Conservation (phyloP, 129 eudicot genomes). For the Gnaphalium uliginosum region DNA sequence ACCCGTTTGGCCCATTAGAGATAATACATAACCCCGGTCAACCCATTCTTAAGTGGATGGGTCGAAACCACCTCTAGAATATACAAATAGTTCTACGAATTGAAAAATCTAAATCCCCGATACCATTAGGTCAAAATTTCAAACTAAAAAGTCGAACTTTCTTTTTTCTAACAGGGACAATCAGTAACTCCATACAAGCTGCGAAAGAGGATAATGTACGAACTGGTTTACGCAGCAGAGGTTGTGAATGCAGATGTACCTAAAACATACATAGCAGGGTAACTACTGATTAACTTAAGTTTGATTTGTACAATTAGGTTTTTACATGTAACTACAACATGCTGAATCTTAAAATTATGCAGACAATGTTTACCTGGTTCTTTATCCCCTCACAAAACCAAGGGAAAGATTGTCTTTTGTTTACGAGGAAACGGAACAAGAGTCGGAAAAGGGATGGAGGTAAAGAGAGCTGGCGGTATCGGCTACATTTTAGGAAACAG, state of each 20-base stretch:
- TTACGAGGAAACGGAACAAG: slow-evolving; percentile 83
- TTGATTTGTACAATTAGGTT: background rate
- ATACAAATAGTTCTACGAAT: background rate
- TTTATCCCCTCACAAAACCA: slow-evolving; percentile 59
- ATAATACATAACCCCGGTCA: background rate
- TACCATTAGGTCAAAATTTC: background rate
- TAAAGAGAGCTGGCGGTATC: slow-evolving; percentile 84
- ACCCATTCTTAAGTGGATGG: background rate
- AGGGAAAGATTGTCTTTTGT: slow-evolving; percentile 85
- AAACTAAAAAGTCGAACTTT: slow-evolving; percentile 12
- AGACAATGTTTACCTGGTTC: slow-evolving; percentile 90
- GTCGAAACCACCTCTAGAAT: background rate
- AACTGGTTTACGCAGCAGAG: slow-evolving; percentile 77
- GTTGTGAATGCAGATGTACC: slow-evolving; percentile 48
- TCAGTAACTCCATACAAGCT: slow-evolving; percentile 74
- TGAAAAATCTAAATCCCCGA: background rate
- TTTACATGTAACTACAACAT: background rate
- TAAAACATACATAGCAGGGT: slow-evolving; percentile 63
- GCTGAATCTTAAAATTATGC: slow-evolving; percentile 33
- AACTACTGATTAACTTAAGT: slow-evolving; percentile 4
- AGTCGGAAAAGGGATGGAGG: slow-evolving; percentile 81
- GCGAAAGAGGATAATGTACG: slow-evolving; percentile 54
- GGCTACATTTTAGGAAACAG: slow-evolving; percentile 78
- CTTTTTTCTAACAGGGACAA: slow-evolving; percentile 59
- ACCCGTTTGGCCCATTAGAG: background rate